Conservation (phyloP, 2,329 filamentous ascomycete species). For the Huntiella omanensis region DNA sequence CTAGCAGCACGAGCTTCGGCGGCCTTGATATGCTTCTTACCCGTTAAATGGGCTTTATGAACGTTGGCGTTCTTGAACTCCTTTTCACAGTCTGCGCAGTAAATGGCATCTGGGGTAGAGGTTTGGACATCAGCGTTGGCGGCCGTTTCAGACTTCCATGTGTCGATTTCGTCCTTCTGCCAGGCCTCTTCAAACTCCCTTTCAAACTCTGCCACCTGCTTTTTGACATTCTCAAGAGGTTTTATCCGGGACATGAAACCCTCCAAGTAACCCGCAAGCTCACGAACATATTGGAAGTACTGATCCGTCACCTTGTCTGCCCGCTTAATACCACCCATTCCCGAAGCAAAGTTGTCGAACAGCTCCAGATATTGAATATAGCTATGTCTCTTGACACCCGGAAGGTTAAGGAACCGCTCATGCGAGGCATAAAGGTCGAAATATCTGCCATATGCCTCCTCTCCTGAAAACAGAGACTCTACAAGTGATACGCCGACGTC, state of each 20-base stretch:
- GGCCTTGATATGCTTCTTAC: conserved; percentile 83
- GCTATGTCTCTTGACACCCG: conserved; percentile 62
- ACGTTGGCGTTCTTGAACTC: conserved; percentile 93
- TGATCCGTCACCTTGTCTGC: conserved; percentile 76
- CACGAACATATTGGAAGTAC: conserved; percentile 78
- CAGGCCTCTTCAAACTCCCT: conserved; percentile 70
- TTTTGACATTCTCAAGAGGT: conserved; percentile 71
- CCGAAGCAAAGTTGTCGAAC: conserved; percentile 71
- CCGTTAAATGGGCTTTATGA: conserved; percentile 71
- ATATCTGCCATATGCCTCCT: conserved; percentile 83
- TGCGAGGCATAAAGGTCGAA: conserved; percentile 74
- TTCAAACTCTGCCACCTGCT: conserved; percentile 57
- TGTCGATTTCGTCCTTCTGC: conserved; percentile 59
- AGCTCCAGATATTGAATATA: conserved; percentile 87
- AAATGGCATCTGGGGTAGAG: conserved; percentile 42
- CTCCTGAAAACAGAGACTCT: conserved; percentile 85
- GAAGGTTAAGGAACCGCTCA: conserved; percentile 78
- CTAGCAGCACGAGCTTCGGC: conserved; percentile 44
- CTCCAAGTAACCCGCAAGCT: conserved; percentile 68
- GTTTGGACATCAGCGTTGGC: conserved; percentile 18
- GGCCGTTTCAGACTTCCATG: conserved; percentile 47
- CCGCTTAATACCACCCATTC: conserved; percentile 55
- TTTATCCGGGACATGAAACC: conserved; percentile 68
- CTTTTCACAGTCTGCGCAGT: conserved; percentile 84
- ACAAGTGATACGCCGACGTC: conserved; percentile 36